These are phyloP conservation scores for Nakazawaea ambrosiae DNA, from an alignment of 805 yeast species.

Conservation along the genomic window DNA sequence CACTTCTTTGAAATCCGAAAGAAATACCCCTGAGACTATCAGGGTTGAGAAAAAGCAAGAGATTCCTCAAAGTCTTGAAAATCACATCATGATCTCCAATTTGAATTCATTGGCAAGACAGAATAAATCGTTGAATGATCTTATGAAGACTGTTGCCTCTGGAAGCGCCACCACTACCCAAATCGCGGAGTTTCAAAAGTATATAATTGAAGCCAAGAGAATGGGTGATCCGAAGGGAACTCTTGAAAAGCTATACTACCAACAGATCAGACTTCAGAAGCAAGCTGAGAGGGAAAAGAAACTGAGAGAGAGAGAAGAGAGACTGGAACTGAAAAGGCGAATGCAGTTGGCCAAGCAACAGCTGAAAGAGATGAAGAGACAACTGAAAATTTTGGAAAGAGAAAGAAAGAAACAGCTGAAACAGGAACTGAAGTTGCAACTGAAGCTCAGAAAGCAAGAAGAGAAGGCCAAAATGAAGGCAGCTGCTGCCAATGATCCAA, in stretches of 20 bases:
- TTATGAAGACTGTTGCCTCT: slow-evolving; percentile 84
- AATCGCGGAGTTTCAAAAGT: slow-evolving; percentile 71
- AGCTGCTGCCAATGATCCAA: too few relatives aligned
- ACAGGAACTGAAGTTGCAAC: background rate
- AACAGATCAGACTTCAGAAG: slow-evolving; percentile 11
- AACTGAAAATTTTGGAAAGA: slow-evolving; percentile 17
- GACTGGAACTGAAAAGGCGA: slow-evolving; percentile 12
- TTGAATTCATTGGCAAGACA: slow-evolving; percentile 75
- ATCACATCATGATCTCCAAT: slow-evolving; percentile 78
- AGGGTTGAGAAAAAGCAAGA: slow-evolving; percentile 13
- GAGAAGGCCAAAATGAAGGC: slow-evolving; percentile 10
- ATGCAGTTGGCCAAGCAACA: slow-evolving; percentile 5
- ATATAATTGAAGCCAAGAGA: slow-evolving; percentile 69
- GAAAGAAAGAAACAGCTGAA: slow-evolving; percentile 10
- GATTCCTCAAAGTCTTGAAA: slow-evolving; percentile 50
- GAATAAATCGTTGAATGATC: slow-evolving; percentile 56
- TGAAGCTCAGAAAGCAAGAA: slow-evolving; percentile 16
- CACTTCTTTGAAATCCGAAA: too few relatives aligned
- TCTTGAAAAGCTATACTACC: slow-evolving; percentile 3
- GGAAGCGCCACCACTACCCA: slow-evolving; percentile 71
- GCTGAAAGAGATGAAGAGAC: slow-evolving; percentile 16
- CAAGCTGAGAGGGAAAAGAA: slow-evolving; percentile 12
- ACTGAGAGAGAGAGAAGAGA: slow-evolving; percentile 12
- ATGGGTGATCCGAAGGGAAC: slow-evolving; percentile 42
- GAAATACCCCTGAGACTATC: slow-evolving; percentile 1